phyloP scores from a whole-genome alignment of 202 grass and related monocot species.

The Schoenoplectus triqueter region DNA sequence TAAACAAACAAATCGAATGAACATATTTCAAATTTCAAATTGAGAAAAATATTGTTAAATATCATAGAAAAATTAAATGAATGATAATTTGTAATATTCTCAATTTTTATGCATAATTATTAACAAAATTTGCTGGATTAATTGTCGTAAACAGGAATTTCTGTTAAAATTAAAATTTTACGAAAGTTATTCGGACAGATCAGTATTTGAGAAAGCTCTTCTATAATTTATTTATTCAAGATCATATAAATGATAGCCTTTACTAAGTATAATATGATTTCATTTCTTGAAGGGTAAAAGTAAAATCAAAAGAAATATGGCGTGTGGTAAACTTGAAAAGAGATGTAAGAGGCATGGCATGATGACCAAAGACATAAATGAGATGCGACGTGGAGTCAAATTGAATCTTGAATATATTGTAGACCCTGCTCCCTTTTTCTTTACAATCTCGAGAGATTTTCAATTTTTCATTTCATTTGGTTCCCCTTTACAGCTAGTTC shows the following conservation, averaged over 20 bases:
- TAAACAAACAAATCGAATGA: too few species aligned
- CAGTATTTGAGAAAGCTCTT: not conserved
- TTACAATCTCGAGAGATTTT: conserved; percentile 8
- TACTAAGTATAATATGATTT: not conserved
- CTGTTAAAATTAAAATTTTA: too few species aligned
- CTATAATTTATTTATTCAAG: not conserved
- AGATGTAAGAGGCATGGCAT: not conserved
- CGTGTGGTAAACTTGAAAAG: not conserved
- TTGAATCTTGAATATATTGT: conserved; percentile 16
- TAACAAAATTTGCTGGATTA: too few species aligned
- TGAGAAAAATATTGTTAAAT: too few species aligned
- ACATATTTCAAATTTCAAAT: too few species aligned
- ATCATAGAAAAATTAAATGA: too few species aligned
- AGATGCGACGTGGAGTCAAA: conserved; percentile 34
- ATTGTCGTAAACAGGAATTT: too few species aligned
- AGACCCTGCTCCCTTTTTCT: not conserved
- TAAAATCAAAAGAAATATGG: not conserved
- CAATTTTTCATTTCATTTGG: conserved; percentile 18
- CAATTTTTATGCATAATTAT: too few species aligned
- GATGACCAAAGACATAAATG: not conserved
- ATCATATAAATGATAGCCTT: not conserved
- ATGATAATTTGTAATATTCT: too few species aligned
- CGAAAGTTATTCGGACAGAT: too few species aligned
- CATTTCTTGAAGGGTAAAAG: not conserved
- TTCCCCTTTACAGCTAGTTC: conserved; percentile 8